Evolutionary conservation across 1,284 basidiomycete species (phyloP).

Genomic region (Cerioporus squamosus): DNA sequence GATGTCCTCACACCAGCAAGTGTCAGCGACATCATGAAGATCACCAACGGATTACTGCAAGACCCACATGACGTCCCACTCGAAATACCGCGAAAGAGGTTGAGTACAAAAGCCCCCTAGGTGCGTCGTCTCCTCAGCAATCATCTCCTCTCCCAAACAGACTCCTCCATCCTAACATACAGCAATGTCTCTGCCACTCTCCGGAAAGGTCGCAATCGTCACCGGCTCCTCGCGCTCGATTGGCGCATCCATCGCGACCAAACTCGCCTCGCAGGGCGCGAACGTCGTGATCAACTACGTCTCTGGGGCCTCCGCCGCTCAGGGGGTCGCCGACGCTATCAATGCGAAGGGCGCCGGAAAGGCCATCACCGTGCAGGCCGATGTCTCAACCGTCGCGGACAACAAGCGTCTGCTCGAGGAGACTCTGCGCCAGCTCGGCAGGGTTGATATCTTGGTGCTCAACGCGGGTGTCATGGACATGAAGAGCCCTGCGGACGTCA

Average conservation of each 20-base stretch:
- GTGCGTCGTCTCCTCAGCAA: too few species aligned
- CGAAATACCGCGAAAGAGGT: too few species aligned
- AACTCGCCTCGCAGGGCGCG: constrained; percentile 59
- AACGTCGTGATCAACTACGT: constrained; percentile 61
- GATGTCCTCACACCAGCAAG: too few species aligned
- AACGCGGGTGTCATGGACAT: constrained; percentile 59
- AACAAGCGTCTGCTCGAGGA: constrained; percentile 49
- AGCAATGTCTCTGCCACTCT: constrained; percentile 25
- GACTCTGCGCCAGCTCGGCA: constrained; percentile 50
- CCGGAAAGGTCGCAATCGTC: constrained; percentile 54
- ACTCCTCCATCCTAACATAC: background rate
- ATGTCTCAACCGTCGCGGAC: constrained; percentile 50
- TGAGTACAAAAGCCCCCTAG: too few species aligned
- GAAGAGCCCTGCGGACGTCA: constrained; percentile 47
- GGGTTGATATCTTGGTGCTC: constrained; percentile 58
- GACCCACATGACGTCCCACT: too few species aligned
- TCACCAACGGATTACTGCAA: too few species aligned
- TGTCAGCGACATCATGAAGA: too few species aligned
- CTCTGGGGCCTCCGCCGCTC: constrained; percentile 44
- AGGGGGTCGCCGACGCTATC: constrained; percentile 49
- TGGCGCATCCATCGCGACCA: constrained; percentile 56
- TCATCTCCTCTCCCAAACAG: too few species aligned
- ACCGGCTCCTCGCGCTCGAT: constrained; percentile 65
- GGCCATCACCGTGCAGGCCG: constrained; percentile 56
- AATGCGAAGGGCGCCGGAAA: constrained; percentile 45